phyloP scores from a whole-genome alignment of 768 basidiomycete species.

The Russula brevipes region DNA sequence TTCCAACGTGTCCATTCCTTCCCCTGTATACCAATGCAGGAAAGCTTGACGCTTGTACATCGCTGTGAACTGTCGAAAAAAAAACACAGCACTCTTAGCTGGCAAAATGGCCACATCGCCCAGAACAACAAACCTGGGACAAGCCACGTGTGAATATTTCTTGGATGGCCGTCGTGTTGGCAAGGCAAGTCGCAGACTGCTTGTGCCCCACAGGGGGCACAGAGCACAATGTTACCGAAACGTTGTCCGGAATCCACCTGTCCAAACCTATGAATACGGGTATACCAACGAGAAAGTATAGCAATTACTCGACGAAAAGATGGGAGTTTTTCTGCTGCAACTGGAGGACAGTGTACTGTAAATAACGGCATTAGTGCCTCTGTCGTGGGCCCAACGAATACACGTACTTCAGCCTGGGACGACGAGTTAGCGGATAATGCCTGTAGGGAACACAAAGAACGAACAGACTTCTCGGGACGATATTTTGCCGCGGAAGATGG shows the following conservation, averaged over 20 bases:
- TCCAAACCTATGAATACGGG: neutral
- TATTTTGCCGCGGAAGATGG: conserved; percentile 81
- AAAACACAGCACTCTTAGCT: neutral
- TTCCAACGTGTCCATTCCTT: conserved; percentile 87
- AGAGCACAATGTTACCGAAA: conserved; percentile 76
- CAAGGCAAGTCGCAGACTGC: conserved; percentile 64
- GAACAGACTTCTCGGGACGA: conserved; percentile 70
- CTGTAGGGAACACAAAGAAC: conserved; percentile 23
- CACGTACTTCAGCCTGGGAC: conserved; percentile 30
- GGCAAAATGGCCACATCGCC: neutral
- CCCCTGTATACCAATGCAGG: conserved; percentile 86
- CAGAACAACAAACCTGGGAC: conserved; percentile 41
- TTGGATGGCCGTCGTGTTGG: conserved; percentile 81
- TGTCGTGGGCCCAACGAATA: conserved; percentile 6
- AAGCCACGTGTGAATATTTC: conserved; percentile 77
- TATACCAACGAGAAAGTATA: neutral
- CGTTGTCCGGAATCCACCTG: conserved; percentile 89
- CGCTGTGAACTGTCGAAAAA: conserved; percentile 50
- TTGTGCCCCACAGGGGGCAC: conserved; percentile 79
- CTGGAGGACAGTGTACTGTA: conserved; percentile 62
- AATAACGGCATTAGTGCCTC: conserved; percentile 15
- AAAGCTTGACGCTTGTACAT: conserved; percentile 87
- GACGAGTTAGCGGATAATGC: conserved; percentile 29
- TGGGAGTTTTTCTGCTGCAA: conserved; percentile 70
- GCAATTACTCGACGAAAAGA: conserved; percentile 72